Evolutionary conservation across 352 stramenopile genomes (phyloP).

Genomic region (Globisporangium carolinianum): DNA sequence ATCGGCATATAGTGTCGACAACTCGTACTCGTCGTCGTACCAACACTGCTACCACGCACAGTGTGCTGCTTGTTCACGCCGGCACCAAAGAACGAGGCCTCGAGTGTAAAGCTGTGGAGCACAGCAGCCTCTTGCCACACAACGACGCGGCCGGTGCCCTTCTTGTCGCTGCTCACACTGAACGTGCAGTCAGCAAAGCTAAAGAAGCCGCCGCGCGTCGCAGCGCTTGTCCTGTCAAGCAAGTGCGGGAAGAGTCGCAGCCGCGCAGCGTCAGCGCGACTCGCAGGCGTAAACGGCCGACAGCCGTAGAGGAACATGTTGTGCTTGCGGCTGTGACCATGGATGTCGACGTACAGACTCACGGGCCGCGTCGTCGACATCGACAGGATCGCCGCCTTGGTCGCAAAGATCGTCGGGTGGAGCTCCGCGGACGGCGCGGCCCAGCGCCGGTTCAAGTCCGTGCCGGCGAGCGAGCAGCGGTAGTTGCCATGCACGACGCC

Average conservation of each 20-base stretch:
- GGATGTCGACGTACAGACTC: slow-evolving; percentile 82
- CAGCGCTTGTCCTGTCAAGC: slow-evolving; percentile 42
- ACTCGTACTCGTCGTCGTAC: neutral
- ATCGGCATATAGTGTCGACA: slow-evolving; percentile 36
- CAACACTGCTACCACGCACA: neutral
- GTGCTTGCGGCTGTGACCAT: slow-evolving; percentile 84
- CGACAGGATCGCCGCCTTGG: slow-evolving; percentile 67
- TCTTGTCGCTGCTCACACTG: slow-evolving; percentile 49
- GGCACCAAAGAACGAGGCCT: slow-evolving; percentile 70
- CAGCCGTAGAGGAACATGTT: slow-evolving; percentile 89
- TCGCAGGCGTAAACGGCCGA: slow-evolving; percentile 30
- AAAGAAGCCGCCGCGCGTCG: slow-evolving; percentile 39
- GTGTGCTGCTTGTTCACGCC: slow-evolving; percentile 23
- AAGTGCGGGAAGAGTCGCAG: slow-evolving; percentile 70
- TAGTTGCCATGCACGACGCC: slow-evolving; percentile 92
- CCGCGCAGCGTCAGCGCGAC: slow-evolving; percentile 37
- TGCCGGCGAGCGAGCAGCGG: slow-evolving; percentile 76
- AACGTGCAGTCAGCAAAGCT: slow-evolving; percentile 71
- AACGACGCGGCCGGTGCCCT: slow-evolving; percentile 55
- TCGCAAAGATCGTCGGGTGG: slow-evolving; percentile 70
- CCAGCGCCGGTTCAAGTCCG: slow-evolving; percentile 86
- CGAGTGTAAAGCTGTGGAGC: slow-evolving; percentile 75
- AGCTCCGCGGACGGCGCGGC: slow-evolving; percentile 35
- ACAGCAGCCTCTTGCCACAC: slow-evolving; percentile 57
- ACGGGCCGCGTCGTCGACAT: slow-evolving; percentile 39